Base-by-base conservation (phyloP, 1,284 basidiomycete genomes). In the Ustilago sp. region DNA sequence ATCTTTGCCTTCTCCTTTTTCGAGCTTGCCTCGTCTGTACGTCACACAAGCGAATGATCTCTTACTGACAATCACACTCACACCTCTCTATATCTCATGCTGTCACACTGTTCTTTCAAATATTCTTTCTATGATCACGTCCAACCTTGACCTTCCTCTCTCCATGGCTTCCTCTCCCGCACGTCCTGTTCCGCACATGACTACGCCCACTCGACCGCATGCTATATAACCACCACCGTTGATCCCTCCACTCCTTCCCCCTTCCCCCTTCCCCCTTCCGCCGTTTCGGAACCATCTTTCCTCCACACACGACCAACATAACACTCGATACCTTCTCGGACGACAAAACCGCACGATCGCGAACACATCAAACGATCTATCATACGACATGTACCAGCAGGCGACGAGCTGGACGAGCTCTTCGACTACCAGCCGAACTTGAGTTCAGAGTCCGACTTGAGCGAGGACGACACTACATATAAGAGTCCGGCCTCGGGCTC, bases 351-450 rank as follows among this genome's bases (percentile, higher is more conserved):
- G 11, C 15, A 19, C 43, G 23, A 28, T 28, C 23, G 23, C 34
- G 48, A 50, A 11, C 8, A 13, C 3, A 8, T 50, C 8, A 28
- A 50, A 28, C 11, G 15, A 39, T 11, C 15, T 3, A 4, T 50
- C 31, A 8, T 15, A 32, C 31, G 13, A 31, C 28, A 12, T 9
- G 2, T 17, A 8, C 23, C 8, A 12, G n/a, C 56, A 72, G 64
- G 64, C 34, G 65, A 73, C 35, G 71, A 74, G 63, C 58, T 70
- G 48, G 73, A 75, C 36, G 73, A 75, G 67, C 67, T 75, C 6
- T 70, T 75, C 53, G 73, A 75, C 32, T 59, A 65, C 32, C 63
- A 57, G 19, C 55, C 59, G 38, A 17, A 17, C 1, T 17, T 60
- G 38, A 38, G 31, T 7, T 66, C 63, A 2, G 67, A 63, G 32